These are phyloP conservation scores for Dactylellina cionopaga DNA, from an alignment of 2,329 filamentous ascomycete species.

Conservation along the genomic window DNA sequence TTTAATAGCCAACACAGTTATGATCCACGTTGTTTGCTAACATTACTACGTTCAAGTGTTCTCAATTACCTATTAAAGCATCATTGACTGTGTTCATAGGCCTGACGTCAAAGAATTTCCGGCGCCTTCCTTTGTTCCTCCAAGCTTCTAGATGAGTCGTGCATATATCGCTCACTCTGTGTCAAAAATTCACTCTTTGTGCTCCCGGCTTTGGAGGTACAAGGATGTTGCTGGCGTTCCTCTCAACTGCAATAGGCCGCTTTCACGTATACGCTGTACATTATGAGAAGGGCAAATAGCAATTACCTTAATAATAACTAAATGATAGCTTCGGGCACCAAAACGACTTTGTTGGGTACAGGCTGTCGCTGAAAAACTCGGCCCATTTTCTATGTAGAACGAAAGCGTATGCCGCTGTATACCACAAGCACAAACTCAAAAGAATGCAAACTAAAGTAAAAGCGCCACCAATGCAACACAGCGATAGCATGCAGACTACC, in stretches of 20 bases:
- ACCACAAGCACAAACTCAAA: not conserved
- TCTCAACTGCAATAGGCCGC: slow-evolving; percentile 29
- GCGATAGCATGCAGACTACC: not conserved
- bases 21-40: too few relatives aligned
- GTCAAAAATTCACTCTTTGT: not conserved
- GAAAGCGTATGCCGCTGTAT: too few relatives aligned
- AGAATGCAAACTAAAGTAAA: slow-evolving; percentile 5
- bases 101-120: slow-evolving; percentile 11
- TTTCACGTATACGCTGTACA: slow-evolving; percentile 27
- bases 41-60: too few relatives aligned
- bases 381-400: too few relatives aligned
- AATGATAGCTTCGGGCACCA: too few relatives aligned
- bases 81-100: too few relatives aligned
- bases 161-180: slow-evolving; percentile 14
- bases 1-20: too few relatives aligned
- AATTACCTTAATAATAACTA: not conserved
- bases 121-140: not conserved
- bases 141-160: not conserved
- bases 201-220: slow-evolving; percentile 20
- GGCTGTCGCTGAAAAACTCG: too few relatives aligned
- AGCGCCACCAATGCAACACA: too few relatives aligned
- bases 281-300: not conserved
- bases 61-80: too few relatives aligned
- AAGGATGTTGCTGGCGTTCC: slow-evolving; percentile 41
- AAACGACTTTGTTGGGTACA: too few relatives aligned